Evolutionary conservation across 1,139 yeast genomes (phyloP).

Genomic region (Candida pseudoviswanathii): DNA sequence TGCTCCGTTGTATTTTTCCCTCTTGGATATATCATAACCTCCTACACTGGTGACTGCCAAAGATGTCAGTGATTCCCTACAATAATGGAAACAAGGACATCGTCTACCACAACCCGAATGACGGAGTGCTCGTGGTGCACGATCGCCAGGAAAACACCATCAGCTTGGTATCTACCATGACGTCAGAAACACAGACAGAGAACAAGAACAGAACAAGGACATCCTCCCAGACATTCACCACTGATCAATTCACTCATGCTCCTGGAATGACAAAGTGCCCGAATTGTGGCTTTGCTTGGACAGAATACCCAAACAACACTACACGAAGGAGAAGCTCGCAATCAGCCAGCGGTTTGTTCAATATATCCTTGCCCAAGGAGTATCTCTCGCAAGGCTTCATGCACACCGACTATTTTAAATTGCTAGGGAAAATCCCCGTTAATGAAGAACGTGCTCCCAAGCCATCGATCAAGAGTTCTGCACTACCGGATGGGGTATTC

Average conservation of each 20-base stretch:
- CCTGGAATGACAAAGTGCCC: constrained; percentile 32
- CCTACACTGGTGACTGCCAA: not conserved
- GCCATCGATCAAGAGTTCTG: constrained; percentile 1
- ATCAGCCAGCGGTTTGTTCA: constrained; percentile 3
- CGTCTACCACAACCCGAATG: constrained; percentile 41
- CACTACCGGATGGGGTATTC: constrained; percentile 48
- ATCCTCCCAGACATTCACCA: constrained; percentile 6
- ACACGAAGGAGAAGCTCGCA: constrained; percentile 5
- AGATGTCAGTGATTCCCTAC: constrained; percentile 46
- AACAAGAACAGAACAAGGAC: not conserved
- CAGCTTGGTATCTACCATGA: constrained; percentile 29
- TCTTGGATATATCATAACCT: not conserved
- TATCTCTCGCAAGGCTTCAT: constrained; percentile 26
- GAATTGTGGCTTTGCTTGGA: constrained; percentile 44
- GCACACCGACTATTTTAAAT: constrained; percentile 44
- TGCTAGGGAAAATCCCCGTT: constrained; percentile 33
- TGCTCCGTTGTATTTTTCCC: not conserved
- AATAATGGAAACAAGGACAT: constrained; percentile 29
- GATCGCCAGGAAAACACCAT: constrained; percentile 44
- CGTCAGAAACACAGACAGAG: not conserved
- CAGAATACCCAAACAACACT: constrained; percentile 13
- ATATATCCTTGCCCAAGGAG: constrained; percentile 9
- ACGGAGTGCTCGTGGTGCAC: constrained; percentile 48
- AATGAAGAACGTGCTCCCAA: constrained; percentile 12
- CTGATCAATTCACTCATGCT: constrained; percentile 7